Base-by-base conservation (phyloP, 2,329 filamentous ascomycete genomes). In the Aspergillus bombycis region DNA sequence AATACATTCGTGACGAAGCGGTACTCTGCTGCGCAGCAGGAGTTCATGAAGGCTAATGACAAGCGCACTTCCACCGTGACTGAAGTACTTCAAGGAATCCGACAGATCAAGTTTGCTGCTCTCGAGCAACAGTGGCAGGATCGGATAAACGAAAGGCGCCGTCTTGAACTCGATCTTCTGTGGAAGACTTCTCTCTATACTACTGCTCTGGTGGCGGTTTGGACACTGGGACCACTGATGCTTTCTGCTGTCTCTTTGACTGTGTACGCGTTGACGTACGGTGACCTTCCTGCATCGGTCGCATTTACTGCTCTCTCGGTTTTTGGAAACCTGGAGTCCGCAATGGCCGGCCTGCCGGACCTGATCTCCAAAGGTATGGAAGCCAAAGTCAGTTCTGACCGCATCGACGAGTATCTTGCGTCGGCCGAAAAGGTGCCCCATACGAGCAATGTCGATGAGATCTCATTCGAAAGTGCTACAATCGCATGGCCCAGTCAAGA, bases 21-120 rank as follows among this genome's bases (percentile, higher is more conserved):
- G 28, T 91, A 92, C 72, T 80, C 88, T 0, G 81, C 79, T 21
- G 85, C 87, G 6, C 88, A 92, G 70, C 88, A 91, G 62, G 80
- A 83, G 56, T 76, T 93, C 53, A 93, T 94, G 91, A 91, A 90
- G 72, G 83, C 89, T 28, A 84, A 90, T 54, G 91, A 94, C 73
- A 83, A 87, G 63, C 93, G 93, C 75, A 84, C 92, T 75, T 88
- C 85, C 0, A 84, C 92, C 16, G 85, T 94, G 23, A 91, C 90
- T 2, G 91, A 94, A 75, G 90, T 89, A 1, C 79, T 94, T 1
- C 86, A 90, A 69, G 91, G 91, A 4, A 93, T 94, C 67, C 86
- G 91, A 1, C 91, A 94, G 76, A 93, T 94, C 79, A 94, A 94
- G 72, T 93, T 94, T 69, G 89, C 90, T 1, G 91, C 91, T 0